Base-by-base conservation (phyloP, 345 rosid genomes). In the Lepidium didymum region DNA sequence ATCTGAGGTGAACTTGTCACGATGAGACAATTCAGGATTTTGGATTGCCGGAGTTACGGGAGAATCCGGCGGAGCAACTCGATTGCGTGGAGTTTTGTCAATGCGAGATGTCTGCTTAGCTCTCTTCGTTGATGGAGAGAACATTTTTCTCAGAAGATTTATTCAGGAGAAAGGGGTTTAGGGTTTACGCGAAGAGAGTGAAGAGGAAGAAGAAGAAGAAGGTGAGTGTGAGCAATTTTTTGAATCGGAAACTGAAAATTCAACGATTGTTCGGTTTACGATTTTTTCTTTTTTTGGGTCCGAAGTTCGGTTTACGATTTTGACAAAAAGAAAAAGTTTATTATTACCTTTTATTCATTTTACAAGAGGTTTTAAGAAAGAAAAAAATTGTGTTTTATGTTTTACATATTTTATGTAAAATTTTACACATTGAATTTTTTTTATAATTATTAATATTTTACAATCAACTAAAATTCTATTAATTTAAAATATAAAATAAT, bases 61-160 rank as follows among this genome's bases (percentile, higher is more conserved):
- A 21, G 95, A 83, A 63, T 67, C 83, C 13, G 84, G 72, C n/a
- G 78, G 58, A 19, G 73, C 13, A 23, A 18, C 50, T 64, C 73
- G 50, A 36, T 59, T 76, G 45, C 68, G 79, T 41, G 55, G 76
- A 33, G 37, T 82, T 57, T 72, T 75, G 7, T 84, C 81, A 51
- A 42, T 77, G 14, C 83, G 82, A 0, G 85, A 72, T 79, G 78
- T 84, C 33, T 67, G 64, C 50, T 78, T 79, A 56, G 79, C 62
- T 49, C 85, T 76, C 81, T 86, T 74, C 34, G 80, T 72, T 41
- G 74, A 88, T 7, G 98, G 96, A 55, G 96, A 81, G 80, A 93
- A 90, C 98, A 93, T 89, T 92, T 46, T 33, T 2, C 10, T 2
- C 13, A 12, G 63, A 67, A 15, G 9, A 2, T 42, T 36, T 27